Evolutionary conservation across 805 yeast genomes (phyloP).

Genomic region (Schwanniomyces vanrijiae): DNA sequence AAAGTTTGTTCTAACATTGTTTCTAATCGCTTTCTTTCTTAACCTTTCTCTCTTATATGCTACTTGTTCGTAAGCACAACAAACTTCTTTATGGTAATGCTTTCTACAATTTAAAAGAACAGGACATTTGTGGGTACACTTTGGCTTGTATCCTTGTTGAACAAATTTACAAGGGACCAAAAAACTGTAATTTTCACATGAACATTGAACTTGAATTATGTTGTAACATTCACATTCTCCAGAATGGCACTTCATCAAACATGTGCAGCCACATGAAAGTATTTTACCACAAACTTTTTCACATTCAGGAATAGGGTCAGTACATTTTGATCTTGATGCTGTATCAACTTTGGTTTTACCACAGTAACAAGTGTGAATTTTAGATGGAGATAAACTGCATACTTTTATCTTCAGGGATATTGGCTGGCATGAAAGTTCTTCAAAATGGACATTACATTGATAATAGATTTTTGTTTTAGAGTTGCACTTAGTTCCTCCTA

Average conservation of each 20-base stretch:
- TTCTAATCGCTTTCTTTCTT: constrained; percentile 49
- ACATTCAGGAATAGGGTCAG: constrained; percentile 82
- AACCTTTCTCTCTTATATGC: constrained; percentile 60
- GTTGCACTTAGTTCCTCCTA: constrained; percentile 38
- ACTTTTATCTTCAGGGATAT: constrained; percentile 20
- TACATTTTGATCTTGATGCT: constrained; percentile 55
- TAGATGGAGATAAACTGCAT: constrained; percentile 67
- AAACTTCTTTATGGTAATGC: constrained; percentile 67
- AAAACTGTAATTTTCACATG: constrained; percentile 59
- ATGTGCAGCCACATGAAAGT: constrained; percentile 70
- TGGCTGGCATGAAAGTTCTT: constrained; percentile 54
- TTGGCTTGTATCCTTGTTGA: constrained; percentile 53
- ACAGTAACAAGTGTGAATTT: constrained; percentile 72
- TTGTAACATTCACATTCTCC: constrained; percentile 73
- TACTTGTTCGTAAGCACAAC: constrained; percentile 67
- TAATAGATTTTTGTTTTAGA: constrained; percentile 46
- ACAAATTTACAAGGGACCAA: constrained; percentile 63
- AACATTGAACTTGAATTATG: constrained; percentile 52
- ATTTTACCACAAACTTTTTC: constrained; percentile 59
- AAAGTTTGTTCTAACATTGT: constrained; percentile 37
- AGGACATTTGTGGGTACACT: constrained; percentile 70
- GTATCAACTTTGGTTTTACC: constrained; percentile 58
- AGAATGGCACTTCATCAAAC: constrained; percentile 70
- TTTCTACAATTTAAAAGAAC: constrained; percentile 76
- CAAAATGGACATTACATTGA: constrained; percentile 65